Percentiles rank a stretch among this genome's conserved stretches.
Evolutionary conservation across 345 rosid genomes (phyloP).

Genomic region (Carallia brachiata): DNA sequence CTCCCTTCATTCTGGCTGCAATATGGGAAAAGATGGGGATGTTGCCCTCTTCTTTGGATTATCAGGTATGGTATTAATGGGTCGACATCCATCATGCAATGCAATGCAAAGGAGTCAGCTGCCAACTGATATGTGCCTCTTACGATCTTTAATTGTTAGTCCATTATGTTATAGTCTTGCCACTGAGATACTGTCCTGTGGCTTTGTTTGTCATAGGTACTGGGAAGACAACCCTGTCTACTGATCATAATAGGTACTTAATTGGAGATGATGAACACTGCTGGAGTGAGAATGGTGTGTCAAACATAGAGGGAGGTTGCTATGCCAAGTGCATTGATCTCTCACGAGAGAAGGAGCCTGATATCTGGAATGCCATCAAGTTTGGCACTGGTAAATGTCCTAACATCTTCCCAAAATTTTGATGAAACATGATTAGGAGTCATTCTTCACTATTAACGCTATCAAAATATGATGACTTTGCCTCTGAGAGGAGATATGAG

Average conservation of each 20-base stretch:
- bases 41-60: slow-evolving; percentile 99
- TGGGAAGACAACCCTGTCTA: slow-evolving; percentile 96
- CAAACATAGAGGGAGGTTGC: slow-evolving; percentile 99
- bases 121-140: slow-evolving; percentile 27
- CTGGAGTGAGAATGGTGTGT: slow-evolving; percentile 89
- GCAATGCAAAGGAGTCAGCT: slow-evolving; percentile 18
- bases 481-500: neutral
- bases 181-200: neutral
- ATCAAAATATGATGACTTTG: neutral
- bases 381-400: slow-evolving; percentile 70
- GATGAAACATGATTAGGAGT: neutral
- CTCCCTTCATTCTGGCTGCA: slow-evolving; percentile 97
- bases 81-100: slow-evolving; percentile 13
- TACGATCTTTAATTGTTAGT: slow-evolving; percentile 7
- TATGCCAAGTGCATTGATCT: slow-evolving; percentile 97
- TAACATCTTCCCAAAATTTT: neutral
- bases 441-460: neutral
- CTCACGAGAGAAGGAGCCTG: slow-evolving; percentile 90
- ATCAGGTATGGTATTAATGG: slow-evolving; percentile 64
- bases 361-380: slow-evolving; percentile 94
- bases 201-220: slow-evolving; percentile 46
- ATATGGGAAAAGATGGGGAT: slow-evolving; percentile 96
- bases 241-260: slow-evolving; percentile 85
- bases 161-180: neutral
- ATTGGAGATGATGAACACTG: slow-evolving; percentile 98